Conservation (phyloP, 352 stramenopile genomes). For the Pythium coloratum region DNA sequence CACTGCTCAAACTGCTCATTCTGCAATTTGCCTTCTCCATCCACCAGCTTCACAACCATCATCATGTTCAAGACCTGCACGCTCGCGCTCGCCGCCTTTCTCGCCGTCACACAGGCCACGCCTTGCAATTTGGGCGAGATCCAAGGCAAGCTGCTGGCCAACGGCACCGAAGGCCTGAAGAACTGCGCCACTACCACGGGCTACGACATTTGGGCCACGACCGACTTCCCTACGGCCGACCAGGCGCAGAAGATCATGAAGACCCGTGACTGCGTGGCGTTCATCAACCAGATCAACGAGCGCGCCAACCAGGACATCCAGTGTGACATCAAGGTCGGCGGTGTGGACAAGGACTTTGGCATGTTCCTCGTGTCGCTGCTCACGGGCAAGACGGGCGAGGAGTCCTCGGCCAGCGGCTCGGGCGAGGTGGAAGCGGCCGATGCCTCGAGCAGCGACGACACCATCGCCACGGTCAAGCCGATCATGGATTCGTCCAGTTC, state of each 20-base stretch:
- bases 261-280: conserved; percentile 60
- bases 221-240: conserved; percentile 39
- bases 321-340: conserved; percentile 44
- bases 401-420: conserved; percentile 30
- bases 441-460: conserved; percentile 29
- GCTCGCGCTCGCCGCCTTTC: conserved; percentile 17
- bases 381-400: conserved; percentile 54
- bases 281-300: conserved; percentile 69
- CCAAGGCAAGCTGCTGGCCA: conserved; percentile 44
- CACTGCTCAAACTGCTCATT: not conserved
- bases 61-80: conserved; percentile 34
- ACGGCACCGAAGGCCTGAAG: conserved; percentile 43
- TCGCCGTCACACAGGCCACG: conserved; percentile 25
- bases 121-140: conserved; percentile 53
- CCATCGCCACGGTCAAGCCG: conserved; percentile 26
- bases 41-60: not conserved
- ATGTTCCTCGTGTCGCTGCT: conserved; percentile 49
- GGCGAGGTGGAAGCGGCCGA: conserved; percentile 17
- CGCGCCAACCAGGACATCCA: conserved; percentile 55
- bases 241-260: conserved; percentile 46
- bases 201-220: conserved; percentile 49
- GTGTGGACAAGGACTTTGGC: conserved; percentile 39
- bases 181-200: conserved; percentile 42
- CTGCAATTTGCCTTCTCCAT: conserved; percentile 9
- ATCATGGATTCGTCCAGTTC: conserved; percentile 7